Percentiles rank a stretch among this genome's conserved stretches.
Evolutionary conservation across 306 rosid species (phyloP).

Genomic region (Hippophae tibetana): DNA sequence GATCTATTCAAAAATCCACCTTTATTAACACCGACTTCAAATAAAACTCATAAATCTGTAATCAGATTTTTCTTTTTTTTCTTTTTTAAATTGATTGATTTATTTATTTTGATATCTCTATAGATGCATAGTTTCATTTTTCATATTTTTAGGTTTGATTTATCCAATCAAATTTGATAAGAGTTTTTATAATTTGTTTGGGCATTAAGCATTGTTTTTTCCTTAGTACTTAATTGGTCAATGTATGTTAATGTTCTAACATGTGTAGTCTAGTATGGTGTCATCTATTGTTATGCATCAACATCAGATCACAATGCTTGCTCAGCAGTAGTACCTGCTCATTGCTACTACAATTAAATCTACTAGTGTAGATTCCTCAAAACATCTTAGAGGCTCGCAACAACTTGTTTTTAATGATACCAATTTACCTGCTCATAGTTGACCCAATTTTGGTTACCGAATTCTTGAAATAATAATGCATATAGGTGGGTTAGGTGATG

Average conservation of each 20-base stretch:
- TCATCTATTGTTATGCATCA: conserved; percentile 88
- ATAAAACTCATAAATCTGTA: conserved; percentile 41
- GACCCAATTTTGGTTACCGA: conserved; percentile 57
- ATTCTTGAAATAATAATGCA: conserved; percentile 52
- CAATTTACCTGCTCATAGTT: conserved; percentile 47
- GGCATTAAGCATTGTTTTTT: neutral
- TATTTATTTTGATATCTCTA: neutral
- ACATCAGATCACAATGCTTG: conserved; percentile 85
- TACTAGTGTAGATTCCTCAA: conserved; percentile 37
- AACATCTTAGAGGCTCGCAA: conserved; percentile 31
- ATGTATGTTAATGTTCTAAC: conserved; percentile 26
- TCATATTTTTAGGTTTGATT: neutral
- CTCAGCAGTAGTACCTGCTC: conserved; percentile 83
- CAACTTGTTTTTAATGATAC: conserved; percentile 41
- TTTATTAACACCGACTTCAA: conserved; percentile 41
- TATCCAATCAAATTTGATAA: neutral
- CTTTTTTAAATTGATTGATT: neutral
- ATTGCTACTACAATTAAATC: conserved; percentile 82
- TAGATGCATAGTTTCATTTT: neutral
- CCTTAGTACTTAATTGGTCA: conserved; percentile 3
- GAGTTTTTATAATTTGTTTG: neutral
- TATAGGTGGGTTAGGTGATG: conserved; percentile 43
- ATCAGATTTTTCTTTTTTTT: conserved; percentile 1
- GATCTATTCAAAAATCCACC: conserved; percentile 69
- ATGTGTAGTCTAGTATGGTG: conserved; percentile 65